Conservation (phyloP, 2,329 filamentous ascomycete species). For the Coleophoma eucalyptorum region DNA sequence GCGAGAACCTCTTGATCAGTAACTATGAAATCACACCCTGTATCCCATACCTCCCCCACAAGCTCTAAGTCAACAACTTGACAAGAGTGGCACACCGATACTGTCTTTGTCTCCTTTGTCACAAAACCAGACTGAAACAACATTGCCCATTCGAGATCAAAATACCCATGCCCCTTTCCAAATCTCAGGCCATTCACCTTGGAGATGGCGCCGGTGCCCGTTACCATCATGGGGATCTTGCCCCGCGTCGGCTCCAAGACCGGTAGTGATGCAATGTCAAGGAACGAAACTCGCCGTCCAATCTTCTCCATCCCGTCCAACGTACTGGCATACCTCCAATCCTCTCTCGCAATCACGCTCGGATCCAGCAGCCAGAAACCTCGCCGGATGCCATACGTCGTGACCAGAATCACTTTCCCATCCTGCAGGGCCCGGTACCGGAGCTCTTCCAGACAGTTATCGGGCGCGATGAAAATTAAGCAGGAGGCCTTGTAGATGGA, state of each 20-base stretch:
- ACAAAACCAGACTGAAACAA: slow-evolving; percentile 30
- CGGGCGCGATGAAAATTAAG: slow-evolving; percentile 35
- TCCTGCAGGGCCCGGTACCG: slow-evolving; percentile 32
- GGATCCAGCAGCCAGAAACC: slow-evolving; percentile 39
- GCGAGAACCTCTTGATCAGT: slow-evolving; percentile 30
- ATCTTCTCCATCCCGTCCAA: slow-evolving; percentile 40
- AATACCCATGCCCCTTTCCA: slow-evolving; percentile 35
- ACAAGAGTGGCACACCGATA: slow-evolving; percentile 35
- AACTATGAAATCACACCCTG: slow-evolving; percentile 35
- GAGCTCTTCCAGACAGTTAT: slow-evolving; percentile 39
- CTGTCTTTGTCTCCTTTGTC: slow-evolving; percentile 19
- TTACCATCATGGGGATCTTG: slow-evolving; percentile 23
- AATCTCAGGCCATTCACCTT: slow-evolving; percentile 33
- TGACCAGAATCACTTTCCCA: slow-evolving; percentile 36
- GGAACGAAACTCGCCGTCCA: slow-evolving; percentile 29
- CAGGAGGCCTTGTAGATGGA: slow-evolving; percentile 27
- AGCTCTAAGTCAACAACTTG: slow-evolving; percentile 35
- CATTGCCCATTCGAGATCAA: slow-evolving; percentile 40
- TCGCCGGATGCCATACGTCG: slow-evolving; percentile 35
- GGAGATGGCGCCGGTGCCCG: slow-evolving; percentile 33
- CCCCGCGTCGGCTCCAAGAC: slow-evolving; percentile 17
- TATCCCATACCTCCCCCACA: slow-evolving; percentile 31
- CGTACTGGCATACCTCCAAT: slow-evolving; percentile 30
- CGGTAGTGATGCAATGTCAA: slow-evolving; percentile 19
- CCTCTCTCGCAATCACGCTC: slow-evolving; percentile 19